Base-by-base conservation (phyloP, 140 eudicot species). In the Oenanthe javanica region DNA sequence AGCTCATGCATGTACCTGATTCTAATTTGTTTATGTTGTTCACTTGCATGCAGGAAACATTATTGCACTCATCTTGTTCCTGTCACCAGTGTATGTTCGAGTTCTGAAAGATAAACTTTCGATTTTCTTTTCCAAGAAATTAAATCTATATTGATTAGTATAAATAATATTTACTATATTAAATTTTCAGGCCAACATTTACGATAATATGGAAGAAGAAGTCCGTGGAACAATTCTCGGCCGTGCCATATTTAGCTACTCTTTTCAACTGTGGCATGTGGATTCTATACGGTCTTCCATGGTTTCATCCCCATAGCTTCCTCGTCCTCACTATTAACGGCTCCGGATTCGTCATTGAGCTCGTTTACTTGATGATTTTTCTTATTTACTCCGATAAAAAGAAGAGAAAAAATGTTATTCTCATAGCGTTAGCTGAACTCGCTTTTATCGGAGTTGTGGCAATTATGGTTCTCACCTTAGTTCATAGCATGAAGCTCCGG, bases 181-280 rank as follows among this genome's bases (percentile, higher is more conserved):
- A 72, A 16, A 46, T 9, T 45, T 73, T 78, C 94, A 94, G 98
- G 96, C 96, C 98, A 76, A 94, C 98, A 36, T 94, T 94, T 83
- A 49, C 80, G 14, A 79, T 75, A 16, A 94, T 94, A 66, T 86
- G 87, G 84, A 94, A 89, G 89, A 94, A 85, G 77, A 85, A 85
- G 13, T 43, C 96, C 4, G 98, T 94, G 84, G 98, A 92, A 82
- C 94, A 88, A 54, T 94, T 82, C 86, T 94, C 97, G 9, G 77
- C 98, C 21, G 80, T 85, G 19, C 97, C 96, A 23, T 92, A 94
- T 88, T 88, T 94, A 1, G 96, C 93, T 0, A 94, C 97, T 6
- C 93, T 94, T 23, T 77, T 92, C 27, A 94, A 94, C 82, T 94
- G 98, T 77, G 93, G 90, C 46, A 82, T 94, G n/a, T 94, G 98